phyloP scores from a whole-genome alignment of 805 yeast species.

The Limtongia smithiae region DNA sequence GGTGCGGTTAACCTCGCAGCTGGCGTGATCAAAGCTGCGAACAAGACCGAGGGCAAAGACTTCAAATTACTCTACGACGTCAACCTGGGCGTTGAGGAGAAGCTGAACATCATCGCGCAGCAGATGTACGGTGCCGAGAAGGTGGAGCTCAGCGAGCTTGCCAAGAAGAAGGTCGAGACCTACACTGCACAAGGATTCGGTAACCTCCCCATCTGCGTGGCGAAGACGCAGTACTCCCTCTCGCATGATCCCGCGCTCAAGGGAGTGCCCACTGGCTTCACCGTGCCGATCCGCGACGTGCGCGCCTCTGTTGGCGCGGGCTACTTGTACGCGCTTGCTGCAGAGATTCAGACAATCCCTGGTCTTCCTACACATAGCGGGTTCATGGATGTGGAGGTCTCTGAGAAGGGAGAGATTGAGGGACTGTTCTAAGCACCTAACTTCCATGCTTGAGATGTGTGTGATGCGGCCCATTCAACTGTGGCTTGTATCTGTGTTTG shows the following conservation, averaged over 20 bases:
- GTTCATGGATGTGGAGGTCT: constrained; percentile 93
- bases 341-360: constrained; percentile 95
- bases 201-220: constrained; percentile 90
- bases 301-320: constrained; percentile 97
- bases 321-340: constrained; percentile 91
- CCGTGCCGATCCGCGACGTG: constrained; percentile 89
- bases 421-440: constrained; percentile 65
- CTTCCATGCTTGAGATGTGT: not conserved
- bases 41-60: constrained; percentile 43
- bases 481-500: constrained; percentile 4
- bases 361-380: constrained; percentile 96
- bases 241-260: constrained; percentile 91
- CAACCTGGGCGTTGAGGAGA: constrained; percentile 68
- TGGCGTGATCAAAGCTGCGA: constrained; percentile 68
- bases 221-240: constrained; percentile 94
- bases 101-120: constrained; percentile 71
- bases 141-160: constrained; percentile 77
- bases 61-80: constrained; percentile 68
- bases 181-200: constrained; percentile 86
- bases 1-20: constrained; percentile 85
- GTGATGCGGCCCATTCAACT: constrained; percentile 16
- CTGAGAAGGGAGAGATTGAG: constrained; percentile 84
- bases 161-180: constrained; percentile 72
- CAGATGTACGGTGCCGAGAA: constrained; percentile 91
- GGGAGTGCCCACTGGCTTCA: constrained; percentile 93